Conservation (phyloP, 2,329 filamentous ascomycete species). For the Hymenoscyphus fructigenus region DNA sequence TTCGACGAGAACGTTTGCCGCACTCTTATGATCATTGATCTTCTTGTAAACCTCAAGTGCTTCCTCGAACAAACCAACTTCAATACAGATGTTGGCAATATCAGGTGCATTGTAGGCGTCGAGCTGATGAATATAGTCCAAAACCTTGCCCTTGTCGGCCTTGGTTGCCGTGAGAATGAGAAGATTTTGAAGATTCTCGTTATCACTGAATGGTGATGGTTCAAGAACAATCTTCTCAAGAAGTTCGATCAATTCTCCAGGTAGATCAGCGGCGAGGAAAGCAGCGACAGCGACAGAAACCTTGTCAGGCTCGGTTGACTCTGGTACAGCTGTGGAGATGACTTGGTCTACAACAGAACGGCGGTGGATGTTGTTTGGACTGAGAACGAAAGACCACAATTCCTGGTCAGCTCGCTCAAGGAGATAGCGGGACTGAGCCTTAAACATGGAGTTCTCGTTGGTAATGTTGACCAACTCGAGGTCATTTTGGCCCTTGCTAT, state of each 20-base stretch:
- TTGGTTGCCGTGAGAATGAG: constrained; percentile 96
- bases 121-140: constrained; percentile 93
- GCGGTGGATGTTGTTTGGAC: constrained; percentile 92
- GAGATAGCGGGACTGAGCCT: constrained; percentile 92
- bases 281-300: constrained; percentile 92
- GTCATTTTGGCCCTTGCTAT: constrained; percentile 95
- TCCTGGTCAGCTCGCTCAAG: constrained; percentile 86
- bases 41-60: constrained; percentile 99
- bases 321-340: constrained; percentile 89
- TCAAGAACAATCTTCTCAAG: constrained; percentile 99
- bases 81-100: constrained; percentile 89
- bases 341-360: constrained; percentile 95
- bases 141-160: constrained; percentile 90
- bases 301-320: constrained; percentile 89
- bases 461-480: constrained; percentile 96
- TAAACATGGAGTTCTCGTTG: constrained; percentile 99
- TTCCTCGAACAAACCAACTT: constrained; percentile 92
- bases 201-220: constrained; percentile 98
- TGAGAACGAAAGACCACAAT: constrained; percentile 93
- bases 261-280: constrained; percentile 88
- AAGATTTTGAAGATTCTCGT: constrained; percentile 92
- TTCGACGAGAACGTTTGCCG: constrained; percentile 89
- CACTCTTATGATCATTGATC: constrained; percentile 81
- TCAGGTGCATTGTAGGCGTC: constrained; percentile 89
- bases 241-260: constrained; percentile 91